These are phyloP conservation scores for Aspergillus aculeatus DNA, from an alignment of 2,329 filamentous ascomycete species.

Conservation along the genomic window DNA sequence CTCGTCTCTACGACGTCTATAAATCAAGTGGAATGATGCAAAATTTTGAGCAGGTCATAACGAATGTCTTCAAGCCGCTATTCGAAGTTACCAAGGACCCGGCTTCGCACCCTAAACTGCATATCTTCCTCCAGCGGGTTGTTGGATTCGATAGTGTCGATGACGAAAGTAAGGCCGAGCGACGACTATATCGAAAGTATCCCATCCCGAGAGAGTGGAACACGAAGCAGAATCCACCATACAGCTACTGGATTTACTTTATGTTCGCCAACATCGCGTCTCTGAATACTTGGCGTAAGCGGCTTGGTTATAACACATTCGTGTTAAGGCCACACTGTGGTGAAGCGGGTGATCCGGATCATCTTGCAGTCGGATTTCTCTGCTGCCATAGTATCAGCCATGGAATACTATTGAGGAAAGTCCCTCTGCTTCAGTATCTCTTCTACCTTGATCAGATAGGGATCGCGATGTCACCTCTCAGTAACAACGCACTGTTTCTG, in stretches of 20 bases:
- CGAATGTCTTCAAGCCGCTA: constrained; percentile 87
- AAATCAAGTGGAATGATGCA: constrained; percentile 84
- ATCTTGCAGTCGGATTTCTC: constrained; percentile 84
- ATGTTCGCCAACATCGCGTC: constrained; percentile 92
- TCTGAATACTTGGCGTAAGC: constrained; percentile 86
- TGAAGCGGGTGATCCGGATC: constrained; percentile 94
- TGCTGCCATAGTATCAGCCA: constrained; percentile 98
- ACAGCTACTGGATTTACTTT: constrained; percentile 99
- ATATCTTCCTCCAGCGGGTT: constrained; percentile 90
- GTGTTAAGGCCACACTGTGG: constrained; percentile 90
- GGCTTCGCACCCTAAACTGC: constrained; percentile 81
- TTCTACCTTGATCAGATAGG: constrained; percentile 98
- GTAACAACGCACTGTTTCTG: constrained; percentile 94
- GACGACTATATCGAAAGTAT: constrained; percentile 92
- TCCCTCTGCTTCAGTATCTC: constrained; percentile 90
- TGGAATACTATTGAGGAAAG: constrained; percentile 86
- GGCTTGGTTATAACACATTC: constrained; percentile 93
- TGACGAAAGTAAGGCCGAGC: constrained; percentile 95
- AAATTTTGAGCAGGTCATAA: constrained; percentile 84
- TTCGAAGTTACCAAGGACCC: constrained; percentile 94
- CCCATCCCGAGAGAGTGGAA: constrained; percentile 86
- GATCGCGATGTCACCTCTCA: constrained; percentile 98
- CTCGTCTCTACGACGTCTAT: constrained; percentile 92
- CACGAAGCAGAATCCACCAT: constrained; percentile 92
- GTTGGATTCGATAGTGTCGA: constrained; percentile 98